Evolutionary conservation across 805 yeast species (phyloP).

Genomic region (Cyberlindnera americana): DNA sequence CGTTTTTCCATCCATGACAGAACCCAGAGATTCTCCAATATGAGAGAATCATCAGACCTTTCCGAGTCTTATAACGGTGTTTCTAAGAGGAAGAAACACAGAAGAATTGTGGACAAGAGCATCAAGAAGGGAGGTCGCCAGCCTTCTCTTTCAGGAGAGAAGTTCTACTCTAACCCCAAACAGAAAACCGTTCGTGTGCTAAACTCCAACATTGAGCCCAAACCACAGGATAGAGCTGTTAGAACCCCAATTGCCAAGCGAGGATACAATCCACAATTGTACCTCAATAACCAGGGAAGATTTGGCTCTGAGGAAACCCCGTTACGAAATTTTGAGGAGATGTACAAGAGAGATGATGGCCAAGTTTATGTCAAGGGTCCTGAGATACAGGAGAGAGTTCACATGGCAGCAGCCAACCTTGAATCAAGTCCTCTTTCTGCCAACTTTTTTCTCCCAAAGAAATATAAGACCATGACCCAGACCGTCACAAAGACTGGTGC

Average conservation of each 20-base stretch:
- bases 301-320: no score
- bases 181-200: constrained; percentile 4
- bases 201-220: constrained; percentile 4
- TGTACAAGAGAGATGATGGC: background rate
- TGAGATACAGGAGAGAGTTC: background rate
- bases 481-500: background rate
- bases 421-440: no score
- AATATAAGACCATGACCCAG: constrained; percentile 2
- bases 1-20: constrained; percentile 14
- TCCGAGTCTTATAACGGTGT: constrained; percentile 2
- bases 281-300: no score
- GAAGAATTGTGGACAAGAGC: constrained; percentile 1
- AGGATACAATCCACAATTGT: background rate
- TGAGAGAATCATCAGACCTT: background rate
- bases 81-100: constrained; percentile 7
- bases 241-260: constrained; percentile 3
- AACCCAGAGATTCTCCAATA: background rate
- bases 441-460: no score
- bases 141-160: constrained; percentile 5
- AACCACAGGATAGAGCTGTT: background rate
- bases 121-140: constrained; percentile 1
- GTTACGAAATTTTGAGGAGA: no score
- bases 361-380: constrained; percentile 4
- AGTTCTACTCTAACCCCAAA: constrained; percentile 2
- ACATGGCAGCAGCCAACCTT: no score